A percentile compares a stretch with the other conserved stretches of the same genome.
phyloP scores from a whole-genome alignment of 2,329 filamentous ascomycete genomes.

The Scytalidium sp. region DNA sequence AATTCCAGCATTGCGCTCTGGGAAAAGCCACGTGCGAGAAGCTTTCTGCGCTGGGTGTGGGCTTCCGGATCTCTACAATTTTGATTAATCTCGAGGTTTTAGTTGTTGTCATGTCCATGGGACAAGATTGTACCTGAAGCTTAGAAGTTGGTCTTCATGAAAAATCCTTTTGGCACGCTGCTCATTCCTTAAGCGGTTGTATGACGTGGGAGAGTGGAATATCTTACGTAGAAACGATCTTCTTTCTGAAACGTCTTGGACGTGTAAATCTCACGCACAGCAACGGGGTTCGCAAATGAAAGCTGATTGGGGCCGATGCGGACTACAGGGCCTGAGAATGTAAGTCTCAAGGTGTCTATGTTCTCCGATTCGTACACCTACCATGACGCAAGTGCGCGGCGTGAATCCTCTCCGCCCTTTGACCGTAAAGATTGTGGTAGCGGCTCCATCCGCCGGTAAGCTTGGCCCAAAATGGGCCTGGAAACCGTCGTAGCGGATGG shows the following conservation, averaged over 20 bases:
- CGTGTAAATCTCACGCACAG: too few relatives aligned
- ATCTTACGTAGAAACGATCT: too few relatives aligned
- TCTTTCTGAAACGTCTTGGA: too few relatives aligned
- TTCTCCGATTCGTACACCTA: background rate
- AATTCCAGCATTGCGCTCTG: constrained; percentile 6
- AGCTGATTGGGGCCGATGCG: background rate
- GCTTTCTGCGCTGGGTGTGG: constrained; percentile 3
- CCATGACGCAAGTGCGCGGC: constrained; percentile 2
- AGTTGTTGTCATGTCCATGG: background rate
- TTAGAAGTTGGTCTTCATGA: constrained; percentile 5
- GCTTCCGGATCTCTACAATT: constrained; percentile 6
- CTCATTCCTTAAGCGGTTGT: constrained; percentile 1
- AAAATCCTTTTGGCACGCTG: constrained; percentile 7
- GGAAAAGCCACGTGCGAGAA: constrained; percentile 6
- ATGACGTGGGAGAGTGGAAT: constrained; percentile 2
- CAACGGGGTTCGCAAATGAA: background rate
- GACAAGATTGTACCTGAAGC: constrained; percentile 5
- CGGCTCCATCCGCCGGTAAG: too few relatives aligned
- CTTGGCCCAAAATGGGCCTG: constrained; percentile 14
- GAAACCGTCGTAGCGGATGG: constrained; percentile 15
- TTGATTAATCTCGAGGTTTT: too few relatives aligned
- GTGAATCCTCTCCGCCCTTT: constrained; percentile 8
- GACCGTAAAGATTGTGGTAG: constrained; percentile 5
- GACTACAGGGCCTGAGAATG: background rate
- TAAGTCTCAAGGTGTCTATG: too few relatives aligned